Base-by-base conservation (phyloP, 345 rosid species). In the Gossypium arboreum region DNA sequence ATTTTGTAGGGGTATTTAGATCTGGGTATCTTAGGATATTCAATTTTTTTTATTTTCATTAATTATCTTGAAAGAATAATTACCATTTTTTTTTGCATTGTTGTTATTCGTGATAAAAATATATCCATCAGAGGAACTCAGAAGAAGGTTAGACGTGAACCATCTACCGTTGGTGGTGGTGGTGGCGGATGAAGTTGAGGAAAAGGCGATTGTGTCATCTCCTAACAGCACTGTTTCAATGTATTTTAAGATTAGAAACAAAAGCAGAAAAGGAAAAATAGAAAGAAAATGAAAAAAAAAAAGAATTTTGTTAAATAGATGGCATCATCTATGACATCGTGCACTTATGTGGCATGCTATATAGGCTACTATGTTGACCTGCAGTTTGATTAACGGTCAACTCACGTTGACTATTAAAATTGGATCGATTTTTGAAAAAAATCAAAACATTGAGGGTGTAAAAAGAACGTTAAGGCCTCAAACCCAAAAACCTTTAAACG, bases 161-260 rank as follows among this genome's bases (percentile, higher is more conserved):
- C 83, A 80, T 68, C 29, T 79, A n/a, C 83, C 84, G 54, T 80
- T 51, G 77, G 7, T 2, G 27, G 3, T 2, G 13, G 61, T 39
- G 10, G 69, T 47, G 44, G 50, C n/a, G 9, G 78, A 80, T 65
- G 91, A 84, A 1, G 84, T 71, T 8, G 92, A 84, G 20, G 93
- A 87, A 5, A 90, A 84, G 27, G 83, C 80, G 54, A 84, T 85
- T 64, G 71, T 84, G 62, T 88, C 94, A 34, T 92, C 97, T 1
- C 97, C 97, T 0, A 84, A 92, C 80, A 92, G 98, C 11, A 89
- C 85, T 50, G 88, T 83, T 72, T 95, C 98, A 63, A 80, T 91
- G 86, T 96, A 92, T 15, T 92, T 95, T 77, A 91, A 94, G 58
- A 77, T 88, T 2, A 79, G 85, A 56, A 83, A 72, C 29, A 84